Conservation (phyloP, 176 grass and related monocot species). For the Cenchrus americanus region DNA sequence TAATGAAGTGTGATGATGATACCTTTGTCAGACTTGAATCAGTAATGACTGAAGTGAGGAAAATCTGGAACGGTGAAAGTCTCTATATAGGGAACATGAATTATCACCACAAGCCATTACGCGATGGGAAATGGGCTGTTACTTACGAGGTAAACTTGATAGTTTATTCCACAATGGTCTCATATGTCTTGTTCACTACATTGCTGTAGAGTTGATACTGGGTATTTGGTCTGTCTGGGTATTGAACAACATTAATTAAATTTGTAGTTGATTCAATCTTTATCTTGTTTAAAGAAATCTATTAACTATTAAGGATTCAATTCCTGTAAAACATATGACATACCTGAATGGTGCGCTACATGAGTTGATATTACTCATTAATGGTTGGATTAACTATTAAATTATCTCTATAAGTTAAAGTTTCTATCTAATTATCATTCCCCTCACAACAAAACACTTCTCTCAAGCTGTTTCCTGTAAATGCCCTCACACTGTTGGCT, state of each 20-base stretch:
- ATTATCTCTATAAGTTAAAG: background rate
- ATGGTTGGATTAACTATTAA: background rate
- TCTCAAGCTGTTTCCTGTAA: slow-evolving; percentile 1
- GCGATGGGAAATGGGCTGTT: slow-evolving; percentile 94
- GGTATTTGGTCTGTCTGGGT: background rate
- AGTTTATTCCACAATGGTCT: slow-evolving; percentile 25
- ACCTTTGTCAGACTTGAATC: slow-evolving; percentile 88
- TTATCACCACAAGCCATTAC: slow-evolving; percentile 93
- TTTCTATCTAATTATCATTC: background rate
- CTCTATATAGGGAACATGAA: slow-evolving; percentile 95
- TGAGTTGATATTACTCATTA: background rate
- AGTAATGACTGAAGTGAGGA: slow-evolving; percentile 76
- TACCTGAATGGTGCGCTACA: slow-evolving; percentile 1
- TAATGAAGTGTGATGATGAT: slow-evolving; percentile 99
- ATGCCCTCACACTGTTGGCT: background rate
- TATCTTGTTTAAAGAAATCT: background rate
- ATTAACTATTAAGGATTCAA: background rate
- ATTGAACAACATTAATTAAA: background rate
- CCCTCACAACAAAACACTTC: background rate
- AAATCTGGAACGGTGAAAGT: slow-evolving; percentile 58
- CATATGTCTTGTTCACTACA: background rate
- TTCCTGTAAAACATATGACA: background rate
- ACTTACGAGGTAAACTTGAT: slow-evolving; percentile 81
- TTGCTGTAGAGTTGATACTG: background rate
- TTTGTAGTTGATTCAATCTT: background rate